Conservation (phyloP, 345 rosid genomes). For the Combretum micranthum region DNA sequence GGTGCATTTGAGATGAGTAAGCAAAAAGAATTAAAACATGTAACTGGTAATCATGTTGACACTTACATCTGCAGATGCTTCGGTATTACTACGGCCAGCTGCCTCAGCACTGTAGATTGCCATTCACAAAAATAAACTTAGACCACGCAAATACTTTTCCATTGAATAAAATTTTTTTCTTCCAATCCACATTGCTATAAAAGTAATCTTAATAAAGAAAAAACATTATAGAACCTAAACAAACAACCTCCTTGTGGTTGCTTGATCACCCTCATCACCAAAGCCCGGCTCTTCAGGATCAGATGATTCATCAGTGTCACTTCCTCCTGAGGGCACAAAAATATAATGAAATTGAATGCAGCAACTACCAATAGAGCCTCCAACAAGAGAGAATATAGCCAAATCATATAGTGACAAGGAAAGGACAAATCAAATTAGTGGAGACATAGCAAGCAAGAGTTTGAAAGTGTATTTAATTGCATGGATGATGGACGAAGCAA, state of each 20-base stretch:
- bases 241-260: constrained; percentile 35
- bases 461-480: background rate
- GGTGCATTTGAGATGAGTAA: too few species aligned
- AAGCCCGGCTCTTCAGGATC: constrained; percentile 21
- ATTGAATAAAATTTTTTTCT: too few species aligned
- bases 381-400: too few species aligned
- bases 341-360: background rate
- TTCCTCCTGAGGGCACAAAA: constrained; percentile 30
- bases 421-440: background rate
- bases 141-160: too few species aligned
- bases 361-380: too few species aligned
- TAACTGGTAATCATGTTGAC: background rate
- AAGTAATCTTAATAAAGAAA: background rate
- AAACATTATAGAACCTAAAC: background rate
- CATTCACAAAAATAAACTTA: constrained; percentile 3
- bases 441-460: background rate
- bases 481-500: background rate
- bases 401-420: background rate
- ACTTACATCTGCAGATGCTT: constrained; percentile 39
- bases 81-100: constrained; percentile 31
- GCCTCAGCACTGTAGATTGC: constrained; percentile 36
- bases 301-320: constrained; percentile 49
- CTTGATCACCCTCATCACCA: constrained; percentile 26
- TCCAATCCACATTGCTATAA: background rate
- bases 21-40: too few species aligned